Conservation (phyloP, 768 basidiomycete genomes). For the Pisolithus tinctorius region DNA sequence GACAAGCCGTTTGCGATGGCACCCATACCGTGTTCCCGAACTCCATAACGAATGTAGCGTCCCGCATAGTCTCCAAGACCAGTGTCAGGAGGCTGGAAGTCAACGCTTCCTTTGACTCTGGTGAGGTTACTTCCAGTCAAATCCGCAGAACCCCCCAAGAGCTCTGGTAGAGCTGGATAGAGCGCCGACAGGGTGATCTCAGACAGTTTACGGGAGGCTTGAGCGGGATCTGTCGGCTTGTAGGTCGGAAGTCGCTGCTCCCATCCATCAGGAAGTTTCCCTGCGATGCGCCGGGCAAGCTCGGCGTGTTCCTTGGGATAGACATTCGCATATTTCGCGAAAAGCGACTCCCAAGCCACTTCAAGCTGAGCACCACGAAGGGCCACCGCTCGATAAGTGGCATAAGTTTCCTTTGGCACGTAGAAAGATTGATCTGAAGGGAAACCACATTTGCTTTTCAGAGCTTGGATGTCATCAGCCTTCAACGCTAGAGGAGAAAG, state of each 20-base stretch:
- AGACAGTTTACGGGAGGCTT: conserved; percentile 88
- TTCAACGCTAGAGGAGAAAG: conserved; percentile 60
- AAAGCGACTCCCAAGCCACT: conserved; percentile 63
- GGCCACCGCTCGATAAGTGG: conserved; percentile 58
- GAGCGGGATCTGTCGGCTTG: conserved; percentile 75
- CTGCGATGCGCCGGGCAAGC: conserved; percentile 76
- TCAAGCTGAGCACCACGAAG: conserved; percentile 71
- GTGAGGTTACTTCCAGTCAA: conserved; percentile 91
- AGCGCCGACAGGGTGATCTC: conserved; percentile 82
- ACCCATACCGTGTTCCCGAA: conserved; percentile 96
- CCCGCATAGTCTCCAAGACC: conserved; percentile 80
- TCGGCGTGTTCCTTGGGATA: conserved; percentile 84
- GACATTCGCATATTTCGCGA: conserved; percentile 64
- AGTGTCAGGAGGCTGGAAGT: conserved; percentile 89
- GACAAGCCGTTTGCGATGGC: conserved; percentile 88
- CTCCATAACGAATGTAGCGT: conserved; percentile 92
- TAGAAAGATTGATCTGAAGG: conserved; percentile 71
- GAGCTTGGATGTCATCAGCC: conserved; percentile 76
- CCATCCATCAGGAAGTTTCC: conserved; percentile 81
- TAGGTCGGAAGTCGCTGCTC: conserved; percentile 81
- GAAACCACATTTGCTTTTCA: conserved; percentile 85
- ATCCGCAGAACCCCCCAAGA: conserved; percentile 86
- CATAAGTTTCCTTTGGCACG: conserved; percentile 68
- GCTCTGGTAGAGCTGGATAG: conserved; percentile 70
- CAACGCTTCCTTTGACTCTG: conserved; percentile 73